Conservation (phyloP, 192 early-diverging fungal species). For the Spizellomyces sp. region DNA sequence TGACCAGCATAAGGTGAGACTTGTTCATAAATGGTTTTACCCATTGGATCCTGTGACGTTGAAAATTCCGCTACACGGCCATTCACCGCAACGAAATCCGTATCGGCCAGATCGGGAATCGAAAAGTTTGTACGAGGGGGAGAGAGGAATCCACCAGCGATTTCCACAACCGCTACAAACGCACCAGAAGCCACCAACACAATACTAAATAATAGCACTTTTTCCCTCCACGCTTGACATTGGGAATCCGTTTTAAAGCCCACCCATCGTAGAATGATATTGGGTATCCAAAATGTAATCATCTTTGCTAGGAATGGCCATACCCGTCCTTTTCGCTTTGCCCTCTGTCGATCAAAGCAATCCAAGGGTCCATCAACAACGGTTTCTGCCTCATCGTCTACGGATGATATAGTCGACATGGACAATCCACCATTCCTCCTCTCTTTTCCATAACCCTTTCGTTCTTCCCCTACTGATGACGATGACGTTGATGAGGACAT, state of each 20-base stretch:
- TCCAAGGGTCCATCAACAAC: too few relatives aligned
- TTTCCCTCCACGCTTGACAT: neutral
- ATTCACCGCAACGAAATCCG: neutral
- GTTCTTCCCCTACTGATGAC: too few relatives aligned
- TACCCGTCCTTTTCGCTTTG: neutral
- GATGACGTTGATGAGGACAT: too few relatives aligned
- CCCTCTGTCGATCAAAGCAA: too few relatives aligned
- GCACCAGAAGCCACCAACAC: neutral
- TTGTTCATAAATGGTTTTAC: neutral
- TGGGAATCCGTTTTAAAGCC: neutral
- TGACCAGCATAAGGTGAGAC: neutral
- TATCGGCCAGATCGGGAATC: neutral
- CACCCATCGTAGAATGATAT: neutral
- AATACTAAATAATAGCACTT: neutral
- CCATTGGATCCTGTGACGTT: neutral
- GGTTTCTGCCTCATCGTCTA: too few relatives aligned
- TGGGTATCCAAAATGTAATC: neutral
- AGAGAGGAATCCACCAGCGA: neutral
- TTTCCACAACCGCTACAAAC: neutral
- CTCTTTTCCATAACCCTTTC: too few relatives aligned
- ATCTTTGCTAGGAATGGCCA: neutral
- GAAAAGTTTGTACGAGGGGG: neutral
- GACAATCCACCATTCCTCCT: too few relatives aligned
- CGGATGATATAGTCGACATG: too few relatives aligned
- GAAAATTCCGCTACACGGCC: slow-evolving; percentile 6